These are phyloP conservation scores for Lyophyllum atratum DNA, from an alignment of 768 basidiomycete genomes.

Conservation along the genomic window DNA sequence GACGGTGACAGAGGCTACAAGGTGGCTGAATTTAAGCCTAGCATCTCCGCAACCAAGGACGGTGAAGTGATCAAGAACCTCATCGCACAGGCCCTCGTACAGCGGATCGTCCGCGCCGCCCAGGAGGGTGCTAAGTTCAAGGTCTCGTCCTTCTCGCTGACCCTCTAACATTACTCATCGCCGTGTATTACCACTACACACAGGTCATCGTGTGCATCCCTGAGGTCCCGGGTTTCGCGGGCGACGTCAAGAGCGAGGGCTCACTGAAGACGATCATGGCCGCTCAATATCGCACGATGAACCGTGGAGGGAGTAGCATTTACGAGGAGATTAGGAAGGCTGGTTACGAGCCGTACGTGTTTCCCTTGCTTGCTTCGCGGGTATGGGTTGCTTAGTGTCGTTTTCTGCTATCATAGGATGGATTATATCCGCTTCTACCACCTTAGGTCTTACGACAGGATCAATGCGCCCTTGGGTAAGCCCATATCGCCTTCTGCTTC, in stretches of 20 bases:
- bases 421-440: conserved; percentile 94
- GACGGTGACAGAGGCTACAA: not conserved
- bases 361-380: not conserved
- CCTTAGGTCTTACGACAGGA: conserved; percentile 87
- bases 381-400: not conserved
- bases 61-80: conserved; percentile 76
- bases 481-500: not conserved
- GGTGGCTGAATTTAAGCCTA: conserved; percentile 28
- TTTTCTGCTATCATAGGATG: conserved; percentile 39
- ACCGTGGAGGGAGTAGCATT: conserved; percentile 84
- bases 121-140: conserved; percentile 73
- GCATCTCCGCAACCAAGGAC: conserved; percentile 72
- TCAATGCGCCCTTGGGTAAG: conserved; percentile 74
- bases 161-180: not conserved
- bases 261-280: conserved; percentile 84
- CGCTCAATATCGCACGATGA: conserved; percentile 86
- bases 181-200: not conserved
- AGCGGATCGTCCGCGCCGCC: conserved; percentile 85
- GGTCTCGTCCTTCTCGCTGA: conserved; percentile 34
- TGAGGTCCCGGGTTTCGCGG: conserved; percentile 87
- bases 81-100: conserved; percentile 81
- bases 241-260: conserved; percentile 69
- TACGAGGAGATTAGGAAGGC: conserved; percentile 79
- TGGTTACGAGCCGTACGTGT: conserved; percentile 75
- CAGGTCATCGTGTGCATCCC: conserved; percentile 89